Base-by-base conservation (phyloP, 2,329 filamentous ascomycete species). In the Phaeosphaeriaceae sp. region DNA sequence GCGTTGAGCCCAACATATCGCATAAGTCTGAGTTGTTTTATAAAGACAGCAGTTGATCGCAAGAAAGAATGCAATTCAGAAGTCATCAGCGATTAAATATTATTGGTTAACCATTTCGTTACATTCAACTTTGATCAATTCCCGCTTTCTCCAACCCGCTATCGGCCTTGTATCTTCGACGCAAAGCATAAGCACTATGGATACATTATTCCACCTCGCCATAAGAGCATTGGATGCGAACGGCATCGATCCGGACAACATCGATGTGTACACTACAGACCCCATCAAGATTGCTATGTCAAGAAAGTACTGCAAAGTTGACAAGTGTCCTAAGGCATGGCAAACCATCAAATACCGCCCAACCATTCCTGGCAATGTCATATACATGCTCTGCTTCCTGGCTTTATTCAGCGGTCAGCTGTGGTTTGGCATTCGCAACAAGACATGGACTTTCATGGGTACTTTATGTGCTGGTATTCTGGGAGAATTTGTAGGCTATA, bases 401-500 rank as follows among this genome's bases (percentile, higher is more conserved):
- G 11, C 79, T 3, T 66, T 79, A 16, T 68, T 79, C 1, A 26
- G 79, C 3, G 66, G 70, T n/a, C 82, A 84, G 46, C 32, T 80
- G 8, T 73, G 68, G 4, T 71, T 83, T 7, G 81, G 81, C 6
- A 64, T 79, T 42, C 74, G 73, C 30, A 79, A 77, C 58, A 76
- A 75, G 46, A 81, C 82, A 41, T 84, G 79, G 77, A 79, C 78
- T 6, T 83, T 81, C 58, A 73, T 77, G 65, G 61, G 74, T 13
- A 77, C 75, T 0, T 71, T 83, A 56, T 60, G 70, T 8, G 47
- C 74, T 3, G 82, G 79, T 7, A 70, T 79, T 1, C 55, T 80
- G 3, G 76, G 81, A 42, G 81, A 83, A 61, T 72, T 79, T 21
- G 67, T 83, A 1, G 83, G 84, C 16, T 86, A 86, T 58, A 70